Evolutionary conservation across 805 yeast genomes (phyloP).

Genomic region (Candida ponderosae): DNA sequence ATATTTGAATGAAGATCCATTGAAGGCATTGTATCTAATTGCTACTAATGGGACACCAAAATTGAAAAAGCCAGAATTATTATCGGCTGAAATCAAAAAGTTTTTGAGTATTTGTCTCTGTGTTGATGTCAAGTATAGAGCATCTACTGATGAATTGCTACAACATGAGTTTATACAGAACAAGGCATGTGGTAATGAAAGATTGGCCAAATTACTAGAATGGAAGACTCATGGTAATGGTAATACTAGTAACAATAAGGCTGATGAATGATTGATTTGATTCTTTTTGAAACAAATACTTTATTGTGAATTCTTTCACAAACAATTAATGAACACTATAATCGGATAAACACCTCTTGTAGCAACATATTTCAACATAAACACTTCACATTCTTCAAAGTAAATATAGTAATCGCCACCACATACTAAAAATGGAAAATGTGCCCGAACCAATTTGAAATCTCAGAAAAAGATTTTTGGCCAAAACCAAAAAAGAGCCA

Average conservation of each 20-base stretch:
- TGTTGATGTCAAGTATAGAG: constrained; percentile 89
- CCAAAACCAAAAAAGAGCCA: no score
- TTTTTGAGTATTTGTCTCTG: constrained; percentile 87
- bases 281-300: no score
- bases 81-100: constrained; percentile 72
- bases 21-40: constrained; percentile 86
- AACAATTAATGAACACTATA: no score
- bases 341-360: no score
- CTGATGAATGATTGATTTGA: no score
- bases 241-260: background rate
- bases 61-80: constrained; percentile 78
- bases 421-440: no score
- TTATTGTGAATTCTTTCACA: no score
- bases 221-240: constrained; percentile 25
- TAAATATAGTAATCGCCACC: no score
- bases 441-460: no score
- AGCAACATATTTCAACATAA: no score
- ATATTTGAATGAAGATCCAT: constrained; percentile 90
- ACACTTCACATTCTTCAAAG: no score
- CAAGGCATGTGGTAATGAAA: constrained; percentile 54
- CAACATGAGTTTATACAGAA: constrained; percentile 62
- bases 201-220: constrained; percentile 50
- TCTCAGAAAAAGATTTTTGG: no score
- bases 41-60: constrained; percentile 97
- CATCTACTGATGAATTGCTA: constrained; percentile 80